These are phyloP conservation scores for Globisporangium spiculum DNA, from an alignment of 352 stramenopile species.

Conservation along the genomic window DNA sequence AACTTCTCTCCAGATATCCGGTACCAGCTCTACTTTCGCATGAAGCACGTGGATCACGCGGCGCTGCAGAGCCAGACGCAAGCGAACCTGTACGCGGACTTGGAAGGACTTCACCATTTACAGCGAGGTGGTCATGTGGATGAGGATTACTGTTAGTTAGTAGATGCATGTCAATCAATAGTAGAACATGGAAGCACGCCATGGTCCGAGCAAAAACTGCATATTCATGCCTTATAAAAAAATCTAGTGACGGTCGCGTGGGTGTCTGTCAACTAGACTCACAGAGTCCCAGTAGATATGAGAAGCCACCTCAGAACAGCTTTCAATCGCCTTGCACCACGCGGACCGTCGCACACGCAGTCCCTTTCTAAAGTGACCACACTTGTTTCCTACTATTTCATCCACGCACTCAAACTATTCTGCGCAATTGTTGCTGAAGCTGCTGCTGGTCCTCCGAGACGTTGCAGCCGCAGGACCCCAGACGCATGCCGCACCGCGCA, in stretches of 20 bases:
- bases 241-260: conserved; percentile 6
- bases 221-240: conserved; percentile 14
- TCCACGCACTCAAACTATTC: conserved; percentile 42
- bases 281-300: not conserved
- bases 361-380: conserved; percentile 10
- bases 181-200: not conserved
- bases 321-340: not conserved
- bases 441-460: conserved; percentile 20
- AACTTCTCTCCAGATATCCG: conserved; percentile 82
- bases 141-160: not conserved
- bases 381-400: conserved; percentile 1
- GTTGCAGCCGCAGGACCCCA: conserved; percentile 18
- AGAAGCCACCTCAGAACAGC: not conserved
- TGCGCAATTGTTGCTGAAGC: conserved; percentile 24
- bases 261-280: not conserved
- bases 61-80: conserved; percentile 25
- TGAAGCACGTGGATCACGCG: conserved; percentile 67
- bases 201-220: conserved; percentile 9
- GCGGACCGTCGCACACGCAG: not conserved
- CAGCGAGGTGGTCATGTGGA: not conserved
- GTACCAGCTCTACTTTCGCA: conserved; percentile 82
- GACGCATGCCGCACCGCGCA: conserved; percentile 18
- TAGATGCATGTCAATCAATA: conserved; percentile 2
- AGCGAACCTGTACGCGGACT: conserved; percentile 46
- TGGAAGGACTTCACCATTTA: conserved; percentile 45